Evolutionary conservation across 345 rosid genomes (phyloP).

Genomic region (Salix caprea): DNA sequence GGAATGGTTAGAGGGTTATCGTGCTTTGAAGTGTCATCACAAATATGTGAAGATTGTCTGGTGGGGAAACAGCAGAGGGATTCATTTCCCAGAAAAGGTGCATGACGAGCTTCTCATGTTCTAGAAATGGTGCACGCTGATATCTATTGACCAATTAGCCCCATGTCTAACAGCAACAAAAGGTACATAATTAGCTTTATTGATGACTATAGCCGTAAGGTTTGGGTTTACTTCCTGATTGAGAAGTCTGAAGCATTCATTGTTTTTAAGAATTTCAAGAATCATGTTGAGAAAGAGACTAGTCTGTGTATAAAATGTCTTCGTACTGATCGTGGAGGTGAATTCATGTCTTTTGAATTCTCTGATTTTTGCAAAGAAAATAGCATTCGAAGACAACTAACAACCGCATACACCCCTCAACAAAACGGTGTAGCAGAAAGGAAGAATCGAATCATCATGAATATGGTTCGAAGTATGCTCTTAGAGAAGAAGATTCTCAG

Average conservation of each 20-base stretch:
- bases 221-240: too few relatives aligned
- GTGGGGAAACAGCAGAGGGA: not conserved
- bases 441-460: not conserved
- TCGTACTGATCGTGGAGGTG: not conserved
- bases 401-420: not conserved
- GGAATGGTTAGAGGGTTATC: not conserved
- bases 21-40: not conserved
- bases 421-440: not conserved
- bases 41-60: not conserved
- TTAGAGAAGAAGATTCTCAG: not conserved
- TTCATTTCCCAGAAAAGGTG: not conserved
- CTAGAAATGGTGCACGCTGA: slow-evolving; percentile 1
- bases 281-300: not conserved
- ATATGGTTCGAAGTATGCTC: not conserved
- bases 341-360: not conserved
- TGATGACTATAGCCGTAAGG: not conserved
- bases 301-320: not conserved
- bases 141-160: not conserved
- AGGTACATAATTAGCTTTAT: not conserved
- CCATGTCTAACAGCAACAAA: not conserved
- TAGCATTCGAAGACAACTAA: not conserved
- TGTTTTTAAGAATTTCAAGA: not conserved
- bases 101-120: not conserved
- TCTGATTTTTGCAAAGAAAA: not conserved
- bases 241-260: not conserved